Evolutionary conservation across 2,329 filamentous ascomycete species (phyloP), one percentile per base, ranked within the genome.

Genomic region (Phialemoniopsis sp.): DNA sequence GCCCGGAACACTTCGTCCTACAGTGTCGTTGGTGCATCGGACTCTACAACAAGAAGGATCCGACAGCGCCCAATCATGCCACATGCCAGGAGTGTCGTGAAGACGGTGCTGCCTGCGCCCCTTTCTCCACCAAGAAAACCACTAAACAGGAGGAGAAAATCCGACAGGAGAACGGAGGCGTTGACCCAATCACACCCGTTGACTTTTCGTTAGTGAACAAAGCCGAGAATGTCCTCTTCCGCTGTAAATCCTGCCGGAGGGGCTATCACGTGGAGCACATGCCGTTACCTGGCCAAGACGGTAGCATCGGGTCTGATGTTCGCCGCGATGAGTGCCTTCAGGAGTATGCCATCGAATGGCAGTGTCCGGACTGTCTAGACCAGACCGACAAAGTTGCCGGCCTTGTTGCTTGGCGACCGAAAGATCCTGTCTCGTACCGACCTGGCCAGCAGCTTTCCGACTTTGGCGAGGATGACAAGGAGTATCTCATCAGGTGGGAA

Each of bases 401-500:
- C n/a, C 62, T 98, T 6, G 82, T 97, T 38, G 89, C 91, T 13
- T 98, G 93, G 93, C 81, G 91, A 43, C 89, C 89, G 1, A 58
- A 69, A 1, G 67, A 85, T 49, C 65, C 75, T 17, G 68, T 78
- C 12, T 63, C 62, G 2, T 82, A 84, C 49, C 59, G 64, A 13
- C 55, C 69, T 4, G 77, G 73, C 3, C 67, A 72, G 38, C 64
- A 67, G 2, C 70, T 72, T 35, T 64, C 78, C 19, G 64, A 76
- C 38, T 64, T 87, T n/a, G 60, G 65, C 10, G 85, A 93, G 53
- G 85, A 89, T 39, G 72, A 86, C n/a, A 90, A 90, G 48, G 89
- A 96, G 50, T 98, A 97, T 54, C 75, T 98, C 3, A 67, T 98
- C 51, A 95, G 93, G 57, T 97, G 90, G 88, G 80, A 85, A 33